phyloP scores from a whole-genome alignment of 2,329 filamentous ascomycete species.

The Pyricularia grisea region DNA sequence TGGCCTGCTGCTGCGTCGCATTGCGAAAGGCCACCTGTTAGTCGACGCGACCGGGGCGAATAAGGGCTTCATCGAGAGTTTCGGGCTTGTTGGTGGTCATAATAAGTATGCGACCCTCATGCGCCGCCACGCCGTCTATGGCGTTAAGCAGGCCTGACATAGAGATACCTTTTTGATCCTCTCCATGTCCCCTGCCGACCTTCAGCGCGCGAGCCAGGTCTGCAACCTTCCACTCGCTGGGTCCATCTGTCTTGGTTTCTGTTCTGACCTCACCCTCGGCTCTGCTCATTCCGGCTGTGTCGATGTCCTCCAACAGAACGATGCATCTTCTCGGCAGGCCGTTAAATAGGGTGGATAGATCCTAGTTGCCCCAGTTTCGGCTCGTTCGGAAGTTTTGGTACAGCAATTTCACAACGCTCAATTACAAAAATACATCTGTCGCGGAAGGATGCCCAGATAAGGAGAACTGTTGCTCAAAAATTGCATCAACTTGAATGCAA shows the following conservation, averaged over 20 bases:
- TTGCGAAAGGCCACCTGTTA: slow-evolving; percentile 42
- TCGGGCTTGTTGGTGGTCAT: slow-evolving; percentile 77
- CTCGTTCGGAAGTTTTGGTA: too few relatives aligned
- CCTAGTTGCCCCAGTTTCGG: too few relatives aligned
- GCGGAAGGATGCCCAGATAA: too few relatives aligned
- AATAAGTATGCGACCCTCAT: slow-evolving; percentile 70
- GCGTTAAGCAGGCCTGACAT: slow-evolving; percentile 74
- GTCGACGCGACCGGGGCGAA: slow-evolving; percentile 65
- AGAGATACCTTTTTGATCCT: slow-evolving; percentile 48
- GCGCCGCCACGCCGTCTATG: slow-evolving; percentile 72
- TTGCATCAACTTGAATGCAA: too few relatives aligned
- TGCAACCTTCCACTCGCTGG: slow-evolving; percentile 25
- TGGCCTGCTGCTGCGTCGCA: slow-evolving; percentile 42
- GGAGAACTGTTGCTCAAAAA: too few relatives aligned
- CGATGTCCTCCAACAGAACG: slow-evolving; percentile 60
- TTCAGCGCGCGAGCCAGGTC: slow-evolving; percentile 12
- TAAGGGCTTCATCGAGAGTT: slow-evolving; percentile 62
- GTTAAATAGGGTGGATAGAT: slow-evolving; percentile 49
- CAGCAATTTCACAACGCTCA: too few relatives aligned
- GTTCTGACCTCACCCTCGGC: slow-evolving; percentile 19
- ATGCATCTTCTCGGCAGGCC: slow-evolving; percentile 53
- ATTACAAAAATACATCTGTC: too few relatives aligned
- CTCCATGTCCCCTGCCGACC: slow-evolving; percentile 16
- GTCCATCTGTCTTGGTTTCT: slow-evolving; percentile 8
- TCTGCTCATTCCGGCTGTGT: slow-evolving; percentile 50